Base-by-base conservation (phyloP, 106 monocot species). In the Dioscorea zingiberensis region DNA sequence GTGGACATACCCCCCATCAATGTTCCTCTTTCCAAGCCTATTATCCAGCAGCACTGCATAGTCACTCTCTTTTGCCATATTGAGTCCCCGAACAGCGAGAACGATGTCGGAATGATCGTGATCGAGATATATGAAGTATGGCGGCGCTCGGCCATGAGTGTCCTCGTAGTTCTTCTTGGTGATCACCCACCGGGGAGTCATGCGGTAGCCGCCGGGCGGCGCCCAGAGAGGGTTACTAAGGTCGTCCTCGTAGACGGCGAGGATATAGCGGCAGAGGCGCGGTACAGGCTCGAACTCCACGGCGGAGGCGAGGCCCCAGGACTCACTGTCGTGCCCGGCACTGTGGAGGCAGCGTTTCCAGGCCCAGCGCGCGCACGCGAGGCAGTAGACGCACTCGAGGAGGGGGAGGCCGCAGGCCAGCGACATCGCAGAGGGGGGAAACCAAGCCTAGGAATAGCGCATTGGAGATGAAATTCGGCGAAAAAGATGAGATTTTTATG, bases 331-430 rank as follows among this genome's bases (percentile, higher is more conserved):
- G 19, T 72, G 81, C 69, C 73, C 76, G 6, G 76, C 90, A 18
- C 67, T 87, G 80, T 80, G 76, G 51, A 80, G 79, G 72, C 76
- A 82, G n/a, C 90, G 94, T 73, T 90, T 87, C 78, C 78, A 94
- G 0, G 74, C 90, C 94, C 94, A 94, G 27, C 84, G 84, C 15
- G 81, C 82, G 48, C 90, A 94, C 0, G 76, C 90, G 7, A 90
- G 72, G 74, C 94, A 94, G 78, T 90, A 87, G 18, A 94, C 90
- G 67, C 94, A 90, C 64, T 94, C 94, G 15, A 94, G 73, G 15
- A 89, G 38, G 13, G 94, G 94, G 27, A 89, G 23, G 53, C 90
- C 81, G 67, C 90, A 94, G 2, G 71, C 77, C 38, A 94, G 4
- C 38, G 38, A 56, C 60, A 87, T 87, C 94, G 87, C 84, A 15